Evolutionary conservation across 495 filamentous ascomycete genomes (phyloP), one percentile per base, ranked within the genome.

Genomic region (Daldinia concentrica): DNA sequence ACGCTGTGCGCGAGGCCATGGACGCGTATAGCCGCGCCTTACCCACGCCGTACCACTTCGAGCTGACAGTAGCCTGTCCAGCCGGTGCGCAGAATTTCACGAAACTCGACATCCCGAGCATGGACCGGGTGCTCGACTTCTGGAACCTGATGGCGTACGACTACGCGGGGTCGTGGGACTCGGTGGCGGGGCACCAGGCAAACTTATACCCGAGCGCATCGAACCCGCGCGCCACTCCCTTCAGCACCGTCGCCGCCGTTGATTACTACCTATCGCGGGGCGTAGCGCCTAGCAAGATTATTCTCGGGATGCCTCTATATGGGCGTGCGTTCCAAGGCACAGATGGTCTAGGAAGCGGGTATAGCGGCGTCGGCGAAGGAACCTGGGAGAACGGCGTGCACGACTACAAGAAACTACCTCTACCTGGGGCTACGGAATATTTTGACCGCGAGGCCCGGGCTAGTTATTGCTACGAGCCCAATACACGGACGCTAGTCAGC

Each of bases 111-210:
- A 80, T 98, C 1, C 72, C 77, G 0, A 85, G 84, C 50, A 97
- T 98, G 92, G 93, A 93, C 68, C 81, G 79, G 15, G 88, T 90
- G 66, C 87, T 98, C 9, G 95, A 98, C 82, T 97, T 98, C 80
- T 97, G 93, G 88, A 97, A 97, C 80, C 82, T 97, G 36, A 95
- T 95, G 92, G 91, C 90, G 36, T 94, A 93, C 74, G 92, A 93
- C 79, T 93, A 87, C 76, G 86, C 90, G 6, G 92, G 91, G 4
- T 89, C 88, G 22, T 98, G 93, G 93, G 92, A 95, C 72, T 37
- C 76, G 9, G 76, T 79, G 6, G 81, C 92, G 19, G 93, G 92
- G 12, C 93, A 98, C 77, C 91, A 95, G 76, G 89, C 95, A 15
- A 97, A 97, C 74, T 77, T 97, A 19, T 91, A 84, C 76, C 82